These are phyloP conservation scores for Pseudogymnoascus sp. DNA, from an alignment of 2,329 filamentous ascomycete genomes.

Conservation along the genomic window DNA sequence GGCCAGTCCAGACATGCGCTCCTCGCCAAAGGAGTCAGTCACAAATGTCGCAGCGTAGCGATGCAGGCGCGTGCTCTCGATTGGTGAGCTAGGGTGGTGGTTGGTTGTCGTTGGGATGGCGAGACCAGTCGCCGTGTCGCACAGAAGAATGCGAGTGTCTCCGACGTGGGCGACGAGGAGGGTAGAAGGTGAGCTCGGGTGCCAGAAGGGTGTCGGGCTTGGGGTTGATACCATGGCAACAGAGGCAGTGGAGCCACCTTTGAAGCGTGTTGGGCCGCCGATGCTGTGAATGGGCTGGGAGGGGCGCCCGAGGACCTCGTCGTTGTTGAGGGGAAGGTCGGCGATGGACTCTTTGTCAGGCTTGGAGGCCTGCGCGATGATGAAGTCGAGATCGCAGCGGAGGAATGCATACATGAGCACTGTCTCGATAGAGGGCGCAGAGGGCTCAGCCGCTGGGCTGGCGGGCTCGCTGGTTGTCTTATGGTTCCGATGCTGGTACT, in stretches of 20 bases:
- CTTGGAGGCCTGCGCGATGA: slow-evolving; percentile 79
- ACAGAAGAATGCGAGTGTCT: slow-evolving; percentile 85
- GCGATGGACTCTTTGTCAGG: slow-evolving; percentile 63
- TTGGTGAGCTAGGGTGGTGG: slow-evolving; percentile 83
- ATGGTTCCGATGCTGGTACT: slow-evolving; percentile 12
- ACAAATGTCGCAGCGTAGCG: slow-evolving; percentile 82
- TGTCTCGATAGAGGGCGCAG: slow-evolving; percentile 54
- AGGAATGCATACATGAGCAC: slow-evolving; percentile 89
- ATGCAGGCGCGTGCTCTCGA: slow-evolving; percentile 73
- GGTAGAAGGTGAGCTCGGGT: slow-evolving; percentile 76
- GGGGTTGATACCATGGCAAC: slow-evolving; percentile 87
- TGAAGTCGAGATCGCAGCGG: slow-evolving; percentile 88
- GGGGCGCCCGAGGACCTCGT: slow-evolving; percentile 69
- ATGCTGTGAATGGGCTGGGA: slow-evolving; percentile 51
- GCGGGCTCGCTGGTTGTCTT: slow-evolving; percentile 19
- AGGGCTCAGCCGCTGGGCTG: slow-evolving; percentile 15
- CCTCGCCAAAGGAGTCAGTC: slow-evolving; percentile 94
- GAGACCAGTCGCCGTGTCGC: slow-evolving; percentile 72
- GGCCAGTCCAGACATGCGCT: slow-evolving; percentile 85
- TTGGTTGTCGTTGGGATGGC: slow-evolving; percentile 78
- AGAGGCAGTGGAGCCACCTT: slow-evolving; percentile 88
- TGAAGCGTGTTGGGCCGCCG: slow-evolving; percentile 70
- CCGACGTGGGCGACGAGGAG: slow-evolving; percentile 85
- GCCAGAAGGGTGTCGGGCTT: slow-evolving; percentile 89
- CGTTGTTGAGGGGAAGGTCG: slow-evolving; percentile 73